Conservation (phyloP, 805 yeast genomes). For the Candida patagonica region DNA sequence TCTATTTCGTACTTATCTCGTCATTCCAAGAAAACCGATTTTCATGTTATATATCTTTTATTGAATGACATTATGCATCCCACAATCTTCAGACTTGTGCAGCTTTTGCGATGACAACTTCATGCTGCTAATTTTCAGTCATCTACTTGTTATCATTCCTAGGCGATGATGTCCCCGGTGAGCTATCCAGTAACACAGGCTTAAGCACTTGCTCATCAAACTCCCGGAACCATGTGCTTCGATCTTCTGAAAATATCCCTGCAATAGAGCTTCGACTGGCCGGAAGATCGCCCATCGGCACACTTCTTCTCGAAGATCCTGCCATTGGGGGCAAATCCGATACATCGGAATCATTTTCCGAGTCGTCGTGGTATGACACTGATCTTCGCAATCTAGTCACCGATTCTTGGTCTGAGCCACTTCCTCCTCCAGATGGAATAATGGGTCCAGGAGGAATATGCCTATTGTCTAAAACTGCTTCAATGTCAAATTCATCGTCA, state of each 20-base stretch:
- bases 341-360: constrained; percentile 29
- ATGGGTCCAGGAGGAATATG: constrained; percentile 1
- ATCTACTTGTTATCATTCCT: too few relatives aligned
- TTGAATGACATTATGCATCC: too few relatives aligned
- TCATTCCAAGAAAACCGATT: too few relatives aligned
- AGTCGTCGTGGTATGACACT: constrained; percentile 20
- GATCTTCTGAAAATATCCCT: constrained; percentile 43
- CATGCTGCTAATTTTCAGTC: too few relatives aligned
- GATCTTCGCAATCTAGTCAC: constrained; percentile 10
- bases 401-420: constrained; percentile 5
- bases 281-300: constrained; percentile 6
- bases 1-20: too few relatives aligned
- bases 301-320: constrained; percentile 8
- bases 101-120: too few relatives aligned
- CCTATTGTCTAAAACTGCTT: constrained; percentile 34
- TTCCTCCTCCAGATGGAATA: constrained; percentile 2
- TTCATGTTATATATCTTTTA: too few relatives aligned
- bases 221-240: constrained; percentile 83
- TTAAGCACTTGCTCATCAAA: constrained; percentile 91
- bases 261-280: constrained; percentile 13
- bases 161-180: constrained; percentile 16
- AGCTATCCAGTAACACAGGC: constrained; percentile 71
- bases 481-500: constrained; percentile 94
- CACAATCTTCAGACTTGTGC: too few relatives aligned
- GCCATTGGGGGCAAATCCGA: constrained; percentile 30